Evolutionary conservation across 1,284 basidiomycete species (phyloP).

Genomic region (Testicularia cyperi): DNA sequence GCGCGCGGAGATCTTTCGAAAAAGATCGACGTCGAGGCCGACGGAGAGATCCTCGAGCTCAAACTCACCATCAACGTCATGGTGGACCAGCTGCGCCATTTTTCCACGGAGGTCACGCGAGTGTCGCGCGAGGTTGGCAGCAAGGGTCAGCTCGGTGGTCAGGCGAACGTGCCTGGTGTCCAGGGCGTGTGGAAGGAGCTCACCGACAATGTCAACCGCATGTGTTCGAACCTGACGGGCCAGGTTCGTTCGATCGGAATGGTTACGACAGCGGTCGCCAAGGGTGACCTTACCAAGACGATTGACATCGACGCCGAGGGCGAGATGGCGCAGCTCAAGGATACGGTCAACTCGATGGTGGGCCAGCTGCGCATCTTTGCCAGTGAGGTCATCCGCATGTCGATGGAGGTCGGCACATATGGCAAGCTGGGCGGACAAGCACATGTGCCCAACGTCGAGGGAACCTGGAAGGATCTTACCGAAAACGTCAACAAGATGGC

Average conservation of each 20-base stretch:
- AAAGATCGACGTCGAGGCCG: constrained; percentile 94
- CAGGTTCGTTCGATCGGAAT: constrained; percentile 88
- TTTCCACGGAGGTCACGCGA: constrained; percentile 90
- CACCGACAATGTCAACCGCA: constrained; percentile 76
- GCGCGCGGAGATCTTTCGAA: constrained; percentile 91
- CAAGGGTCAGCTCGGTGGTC: constrained; percentile 56
- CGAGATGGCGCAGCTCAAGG: constrained; percentile 81
- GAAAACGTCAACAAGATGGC: constrained; percentile 63
- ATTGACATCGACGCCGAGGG: constrained; percentile 78
- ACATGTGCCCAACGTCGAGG: constrained; percentile 62
- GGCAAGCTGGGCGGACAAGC: constrained; percentile 59
- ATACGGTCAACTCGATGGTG: constrained; percentile 89
- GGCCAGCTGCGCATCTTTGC: constrained; percentile 78
- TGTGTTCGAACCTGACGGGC: constrained; percentile 88
- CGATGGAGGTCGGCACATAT: constrained; percentile 59
- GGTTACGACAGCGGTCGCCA: constrained; percentile 87
- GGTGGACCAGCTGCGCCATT: constrained; percentile 84
- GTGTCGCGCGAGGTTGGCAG: constrained; percentile 68
- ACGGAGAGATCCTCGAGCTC: constrained; percentile 92
- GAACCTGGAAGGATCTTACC: constrained; percentile 63
- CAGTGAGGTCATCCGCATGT: constrained; percentile 67
- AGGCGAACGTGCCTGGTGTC: constrained; percentile 59
- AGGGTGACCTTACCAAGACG: constrained; percentile 64
- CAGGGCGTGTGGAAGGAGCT: constrained; percentile 61
- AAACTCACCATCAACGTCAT: constrained; percentile 98